These are phyloP conservation scores for Spathaspora girioi DNA, from an alignment of 805 yeast species.

Conservation along the genomic window DNA sequence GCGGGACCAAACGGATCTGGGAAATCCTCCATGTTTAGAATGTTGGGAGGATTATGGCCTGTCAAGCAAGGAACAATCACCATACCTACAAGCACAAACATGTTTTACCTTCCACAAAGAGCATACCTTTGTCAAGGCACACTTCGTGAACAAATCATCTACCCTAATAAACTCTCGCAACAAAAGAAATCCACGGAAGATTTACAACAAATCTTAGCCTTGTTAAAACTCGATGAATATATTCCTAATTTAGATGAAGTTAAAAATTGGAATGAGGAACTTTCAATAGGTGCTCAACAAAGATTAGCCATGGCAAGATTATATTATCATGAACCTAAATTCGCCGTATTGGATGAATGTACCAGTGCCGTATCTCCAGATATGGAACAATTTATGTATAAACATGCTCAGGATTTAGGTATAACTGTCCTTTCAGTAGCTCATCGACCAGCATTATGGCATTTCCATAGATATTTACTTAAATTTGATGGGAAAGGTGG, in stretches of 20 bases:
- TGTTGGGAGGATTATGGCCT: conserved; percentile 94
- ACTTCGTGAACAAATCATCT: conserved; percentile 82
- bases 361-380: conserved; percentile 91
- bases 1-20: conserved; percentile 98
- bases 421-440: conserved; percentile 87
- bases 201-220: conserved; percentile 49
- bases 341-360: conserved; percentile 94
- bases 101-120: conserved; percentile 89
- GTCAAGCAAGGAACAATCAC: conserved; percentile 55
- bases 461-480: conserved; percentile 76
- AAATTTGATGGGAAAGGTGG: conserved; percentile 86
- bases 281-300: conserved; percentile 90
- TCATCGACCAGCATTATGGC: conserved; percentile 90
- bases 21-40: conserved; percentile 85
- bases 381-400: conserved; percentile 86
- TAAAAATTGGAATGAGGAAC: conserved; percentile 84
- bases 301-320: conserved; percentile 89
- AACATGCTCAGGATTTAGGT: conserved; percentile 72
- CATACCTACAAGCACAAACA: conserved; percentile 61
- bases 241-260: conserved; percentile 59
- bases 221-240: conserved; percentile 59
- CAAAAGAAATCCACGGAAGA: conserved; percentile 48
- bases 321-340: conserved; percentile 86
- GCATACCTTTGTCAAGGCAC: conserved; percentile 83
- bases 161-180: conserved; percentile 67